phyloP scores from a whole-genome alignment of 345 rosid genomes.

The Gossypium rotundifolium region DNA sequence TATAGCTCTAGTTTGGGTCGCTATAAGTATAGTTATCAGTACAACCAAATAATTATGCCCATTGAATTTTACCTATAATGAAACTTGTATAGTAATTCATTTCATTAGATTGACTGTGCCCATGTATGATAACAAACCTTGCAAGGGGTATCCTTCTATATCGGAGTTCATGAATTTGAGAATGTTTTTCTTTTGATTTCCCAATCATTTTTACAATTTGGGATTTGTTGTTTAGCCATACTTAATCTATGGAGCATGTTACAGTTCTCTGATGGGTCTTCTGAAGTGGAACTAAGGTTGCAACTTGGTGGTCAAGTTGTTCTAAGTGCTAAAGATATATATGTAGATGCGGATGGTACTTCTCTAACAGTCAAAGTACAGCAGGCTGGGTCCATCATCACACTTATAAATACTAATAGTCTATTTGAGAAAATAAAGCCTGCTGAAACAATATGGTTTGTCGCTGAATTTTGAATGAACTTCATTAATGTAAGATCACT shows the following conservation, averaged over 20 bases:
- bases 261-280: conserved; percentile 74
- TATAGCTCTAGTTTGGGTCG: not conserved
- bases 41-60: too few relatives aligned
- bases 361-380: conserved; percentile 47
- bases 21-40: not conserved
- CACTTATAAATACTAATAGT: conserved; percentile 57
- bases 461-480: not conserved
- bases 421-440: conserved; percentile 72
- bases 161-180: not conserved
- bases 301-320: conserved; percentile 36
- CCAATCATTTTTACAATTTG: not conserved
- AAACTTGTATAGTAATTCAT: too few relatives aligned
- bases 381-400: conserved; percentile 35
- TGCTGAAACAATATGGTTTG: conserved; percentile 77
- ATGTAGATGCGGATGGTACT: conserved; percentile 70
- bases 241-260: conserved; percentile 12
- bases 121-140: too few relatives aligned
- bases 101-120: too few relatives aligned
- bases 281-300: conserved; percentile 74
- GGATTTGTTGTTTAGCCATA: not conserved
- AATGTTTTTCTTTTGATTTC: not conserved
- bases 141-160: not conserved
- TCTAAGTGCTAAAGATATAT: conserved; percentile 51
- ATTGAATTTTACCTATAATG: too few relatives aligned
- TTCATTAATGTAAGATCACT: not conserved